Conservation (phyloP, 23 red algal species). For the Chondrus crispus region DNA sequence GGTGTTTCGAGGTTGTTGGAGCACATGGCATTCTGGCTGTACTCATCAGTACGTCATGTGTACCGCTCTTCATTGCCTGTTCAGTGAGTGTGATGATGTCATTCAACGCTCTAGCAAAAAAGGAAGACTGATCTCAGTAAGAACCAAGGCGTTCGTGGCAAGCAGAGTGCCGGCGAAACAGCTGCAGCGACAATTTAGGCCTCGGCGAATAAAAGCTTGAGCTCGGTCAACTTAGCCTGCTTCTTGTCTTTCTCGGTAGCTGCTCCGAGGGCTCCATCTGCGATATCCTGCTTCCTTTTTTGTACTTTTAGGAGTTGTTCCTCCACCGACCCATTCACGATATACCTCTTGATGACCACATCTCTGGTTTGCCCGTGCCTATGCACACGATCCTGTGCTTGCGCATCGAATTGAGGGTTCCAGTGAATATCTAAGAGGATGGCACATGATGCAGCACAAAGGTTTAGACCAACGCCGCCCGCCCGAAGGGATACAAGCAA, state of each 20-base stretch:
- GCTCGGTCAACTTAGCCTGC: constrained; percentile 35
- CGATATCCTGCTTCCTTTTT: constrained; percentile 72
- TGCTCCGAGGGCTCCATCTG: constrained; percentile 60
- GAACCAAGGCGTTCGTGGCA: too few relatives aligned
- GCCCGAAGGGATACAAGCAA: constrained; percentile 71
- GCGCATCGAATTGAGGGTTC: constrained; percentile 86
- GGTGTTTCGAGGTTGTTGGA: constrained; percentile 38
- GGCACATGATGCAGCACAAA: constrained; percentile 55
- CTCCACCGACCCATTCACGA: constrained; percentile 72
- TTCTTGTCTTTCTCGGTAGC: constrained; percentile 62
- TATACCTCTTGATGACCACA: constrained; percentile 59
- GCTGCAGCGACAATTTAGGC: too few relatives aligned
- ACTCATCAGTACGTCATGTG: constrained; percentile 30
- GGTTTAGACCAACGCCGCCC: constrained; percentile 85
- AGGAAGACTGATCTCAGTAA: too few relatives aligned
- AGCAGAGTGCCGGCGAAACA: too few relatives aligned
- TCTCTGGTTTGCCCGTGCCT: constrained; percentile 67
- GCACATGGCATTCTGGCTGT: constrained; percentile 30
- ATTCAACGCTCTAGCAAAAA: too few relatives aligned
- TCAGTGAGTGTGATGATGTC: not conserved
- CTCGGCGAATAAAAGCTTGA: constrained; percentile 53
- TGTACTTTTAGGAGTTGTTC: constrained; percentile 72
- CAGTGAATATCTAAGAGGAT: constrained; percentile 81
- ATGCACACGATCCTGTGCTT: constrained; percentile 89
- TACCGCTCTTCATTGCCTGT: constrained; percentile 4